Evolutionary conservation across 345 rosid genomes (phyloP).

Genomic region (Passiflora organensis): DNA sequence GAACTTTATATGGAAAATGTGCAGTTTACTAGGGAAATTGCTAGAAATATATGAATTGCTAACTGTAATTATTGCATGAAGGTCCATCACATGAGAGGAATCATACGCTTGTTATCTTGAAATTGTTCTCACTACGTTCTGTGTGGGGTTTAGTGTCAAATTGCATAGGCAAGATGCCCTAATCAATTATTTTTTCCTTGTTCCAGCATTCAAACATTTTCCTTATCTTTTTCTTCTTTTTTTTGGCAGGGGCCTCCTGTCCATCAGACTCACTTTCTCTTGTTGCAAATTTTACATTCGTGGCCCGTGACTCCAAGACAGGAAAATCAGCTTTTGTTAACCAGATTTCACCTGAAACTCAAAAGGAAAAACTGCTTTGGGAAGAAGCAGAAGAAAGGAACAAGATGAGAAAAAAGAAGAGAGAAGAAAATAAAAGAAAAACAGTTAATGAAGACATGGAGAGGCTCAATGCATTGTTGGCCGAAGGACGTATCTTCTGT

Average conservation of each 20-base stretch:
- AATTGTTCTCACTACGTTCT: too few relatives aligned
- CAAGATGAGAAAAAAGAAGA: slow-evolving; percentile 53
- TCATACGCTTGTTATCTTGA: too few relatives aligned
- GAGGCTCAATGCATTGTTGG: slow-evolving; percentile 46
- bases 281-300: slow-evolving; percentile 73
- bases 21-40: too few relatives aligned
- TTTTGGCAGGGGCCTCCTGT: slow-evolving; percentile 39
- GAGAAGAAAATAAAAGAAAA: slow-evolving; percentile 45
- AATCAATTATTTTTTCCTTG: too few relatives aligned
- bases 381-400: slow-evolving; percentile 76
- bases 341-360: slow-evolving; percentile 64
- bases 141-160: too few relatives aligned
- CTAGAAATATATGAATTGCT: too few relatives aligned
- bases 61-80: too few relatives aligned
- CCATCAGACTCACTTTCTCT: slow-evolving; percentile 45
- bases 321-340: slow-evolving; percentile 74
- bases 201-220: background rate
- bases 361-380: slow-evolving; percentile 48
- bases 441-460: slow-evolving; percentile 36
- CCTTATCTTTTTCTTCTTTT: background rate
- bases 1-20: too few relatives aligned
- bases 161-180: too few relatives aligned
- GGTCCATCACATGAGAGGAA: too few relatives aligned
- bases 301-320: slow-evolving; percentile 76
- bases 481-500: slow-evolving; percentile 74